Evolutionary conservation across 1,284 basidiomycete genomes (phyloP).

Genomic region (Tilletia walkeri): DNA sequence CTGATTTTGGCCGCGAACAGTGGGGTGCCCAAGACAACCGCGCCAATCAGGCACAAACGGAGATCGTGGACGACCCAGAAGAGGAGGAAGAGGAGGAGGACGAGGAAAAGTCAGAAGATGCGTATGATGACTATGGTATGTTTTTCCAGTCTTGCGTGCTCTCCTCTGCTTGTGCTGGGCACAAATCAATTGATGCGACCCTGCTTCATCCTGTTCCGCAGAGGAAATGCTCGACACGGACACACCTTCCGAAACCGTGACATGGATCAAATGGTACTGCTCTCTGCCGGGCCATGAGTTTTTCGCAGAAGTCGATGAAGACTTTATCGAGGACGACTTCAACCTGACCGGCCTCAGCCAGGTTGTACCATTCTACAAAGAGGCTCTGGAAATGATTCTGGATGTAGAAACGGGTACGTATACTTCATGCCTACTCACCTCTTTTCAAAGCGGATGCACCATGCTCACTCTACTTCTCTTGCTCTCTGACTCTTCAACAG

Average conservation of each 20-base stretch:
- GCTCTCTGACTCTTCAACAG: constrained; percentile 12
- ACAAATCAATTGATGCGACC: neutral
- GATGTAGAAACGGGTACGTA: constrained; percentile 79
- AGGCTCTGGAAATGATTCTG: constrained; percentile 99
- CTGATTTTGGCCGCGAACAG: neutral
- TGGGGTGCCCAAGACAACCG: neutral
- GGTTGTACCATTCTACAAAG: constrained; percentile 97
- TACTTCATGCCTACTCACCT: neutral
- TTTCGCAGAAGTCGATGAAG: constrained; percentile 80
- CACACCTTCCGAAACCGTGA: constrained; percentile 61
- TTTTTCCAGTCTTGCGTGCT: neutral
- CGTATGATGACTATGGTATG: constrained; percentile 23
- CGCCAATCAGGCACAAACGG: neutral
- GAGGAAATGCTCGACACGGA: constrained; percentile 30
- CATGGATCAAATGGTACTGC: constrained; percentile 99
- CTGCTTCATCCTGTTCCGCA: neutral
- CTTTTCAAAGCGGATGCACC: too few relatives aligned
- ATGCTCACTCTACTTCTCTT: constrained; percentile 5
- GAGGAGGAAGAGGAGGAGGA: constrained; percentile 17
- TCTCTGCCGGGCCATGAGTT: constrained; percentile 98
- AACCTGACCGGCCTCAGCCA: constrained; percentile 93
- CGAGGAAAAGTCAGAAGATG: constrained; percentile 23
- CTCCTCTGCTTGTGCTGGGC: neutral
- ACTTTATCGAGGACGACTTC: constrained; percentile 99
- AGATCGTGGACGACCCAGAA: constrained; percentile 2